Evolutionary conservation across 2,329 filamentous ascomycete species (phyloP), one percentile per base, ranked within the genome.

Genomic region (Blumeriella jaapii): DNA sequence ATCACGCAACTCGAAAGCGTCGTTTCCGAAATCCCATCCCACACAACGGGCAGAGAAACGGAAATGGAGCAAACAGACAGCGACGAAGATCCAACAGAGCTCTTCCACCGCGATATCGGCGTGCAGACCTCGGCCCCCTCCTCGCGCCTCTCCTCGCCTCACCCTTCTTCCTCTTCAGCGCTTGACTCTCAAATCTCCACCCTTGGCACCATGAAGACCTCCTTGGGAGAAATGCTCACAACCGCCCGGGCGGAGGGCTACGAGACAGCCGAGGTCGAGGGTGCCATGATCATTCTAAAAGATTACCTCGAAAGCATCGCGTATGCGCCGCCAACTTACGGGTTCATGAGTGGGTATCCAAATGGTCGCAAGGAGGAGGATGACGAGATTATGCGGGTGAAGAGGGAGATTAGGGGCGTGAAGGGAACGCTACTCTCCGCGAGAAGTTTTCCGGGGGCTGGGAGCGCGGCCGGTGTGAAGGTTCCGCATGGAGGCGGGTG

Each of bases 41-140:
- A 38, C 45, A 27, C 35, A 7, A 29, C 6, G 13, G 17, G 31
- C 9, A 41, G 42, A 34, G 33, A 28, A 28, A 50, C 51, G 6
- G 54, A 57, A 18, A 53, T 55, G 9, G 61, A 63, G 2, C 46
- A 44, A 7, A 46, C 45, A 8, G 57, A 56, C n/a, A 68, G 62
- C 50, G 68, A 66, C 16, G 69, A 71, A 41, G 75, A 79, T 48
- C 82, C 83, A 1, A 76, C 78, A 1, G 82, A 89, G 57, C 70
- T 87, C 42, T 91, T 84, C 59, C 82, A 87, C 56, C 74, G 82
- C 29, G 83, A 91, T 53, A 70, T 84, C 40, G 82, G 81, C 44
- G 82, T 82, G 1, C 83, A 91, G 57, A 91, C 83, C 0, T 76
- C 74, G 0, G 65, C 65, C 1, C 61, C 61, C 0, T 55, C 64